Conservation (phyloP, 331 rosid genomes). For the Quercus lobata region DNA sequence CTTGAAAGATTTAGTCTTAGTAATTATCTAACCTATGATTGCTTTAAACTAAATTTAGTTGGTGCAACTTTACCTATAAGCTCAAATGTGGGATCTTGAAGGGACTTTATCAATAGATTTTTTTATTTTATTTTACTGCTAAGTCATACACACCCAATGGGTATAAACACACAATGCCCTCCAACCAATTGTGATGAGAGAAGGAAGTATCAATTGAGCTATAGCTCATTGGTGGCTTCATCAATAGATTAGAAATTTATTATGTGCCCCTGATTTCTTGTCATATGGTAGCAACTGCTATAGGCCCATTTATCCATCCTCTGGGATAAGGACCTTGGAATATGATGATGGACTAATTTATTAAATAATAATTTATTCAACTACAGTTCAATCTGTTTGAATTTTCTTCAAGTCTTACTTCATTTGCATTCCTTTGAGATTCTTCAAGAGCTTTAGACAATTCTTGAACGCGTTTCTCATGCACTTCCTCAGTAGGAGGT, state of each 20-base stretch:
- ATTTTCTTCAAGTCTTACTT: slow-evolving; percentile 48
- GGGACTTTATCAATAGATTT: not conserved
- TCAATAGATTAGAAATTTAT: not conserved
- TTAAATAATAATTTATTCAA: not conserved
- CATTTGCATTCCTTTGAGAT: slow-evolving; percentile 68
- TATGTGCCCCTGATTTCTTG: not conserved
- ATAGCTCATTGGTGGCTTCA: not conserved
- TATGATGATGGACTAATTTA: not conserved
- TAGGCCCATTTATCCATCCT: not conserved
- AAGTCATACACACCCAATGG: too few relatives aligned
- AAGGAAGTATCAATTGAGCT: too few relatives aligned
- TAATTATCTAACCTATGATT: not conserved
- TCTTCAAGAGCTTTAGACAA: slow-evolving; percentile 76
- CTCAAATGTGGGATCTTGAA: not conserved
- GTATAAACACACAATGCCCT: too few relatives aligned
- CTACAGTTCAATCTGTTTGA: not conserved
- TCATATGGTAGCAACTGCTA: not conserved
- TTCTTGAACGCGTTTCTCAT: slow-evolving; percentile 69
- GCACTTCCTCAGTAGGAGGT: slow-evolving; percentile 44
- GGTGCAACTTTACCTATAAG: not conserved
- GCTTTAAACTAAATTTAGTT: not conserved
- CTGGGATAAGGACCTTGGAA: not conserved
- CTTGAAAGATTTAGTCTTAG: not conserved
- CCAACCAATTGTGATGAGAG: too few relatives aligned
- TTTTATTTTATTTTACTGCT: too few relatives aligned